Evolutionary conservation across 2,329 filamentous ascomycete genomes (phyloP).

Genomic region (Epichloe brachyelytri): DNA sequence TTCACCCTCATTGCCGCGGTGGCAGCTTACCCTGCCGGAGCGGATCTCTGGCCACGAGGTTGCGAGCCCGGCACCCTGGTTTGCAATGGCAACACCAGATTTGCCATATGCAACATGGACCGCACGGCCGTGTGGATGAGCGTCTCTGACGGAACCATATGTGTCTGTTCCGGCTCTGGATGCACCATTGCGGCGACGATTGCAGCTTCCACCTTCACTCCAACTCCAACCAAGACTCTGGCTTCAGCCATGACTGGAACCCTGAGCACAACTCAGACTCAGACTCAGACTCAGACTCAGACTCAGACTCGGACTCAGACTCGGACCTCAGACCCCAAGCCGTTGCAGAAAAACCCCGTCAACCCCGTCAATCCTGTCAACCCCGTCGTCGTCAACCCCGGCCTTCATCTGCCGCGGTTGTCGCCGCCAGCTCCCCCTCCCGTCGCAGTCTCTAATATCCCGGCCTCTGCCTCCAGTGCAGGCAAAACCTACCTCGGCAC

Average conservation of each 20-base stretch:
- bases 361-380: too few relatives aligned
- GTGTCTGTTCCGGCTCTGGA: background rate
- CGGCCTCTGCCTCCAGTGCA: background rate
- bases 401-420: background rate
- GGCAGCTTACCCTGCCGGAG: constrained; percentile 1
- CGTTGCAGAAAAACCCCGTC: background rate
- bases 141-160: background rate
- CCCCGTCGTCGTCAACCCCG: too few relatives aligned
- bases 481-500: background rate
- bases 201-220: background rate
- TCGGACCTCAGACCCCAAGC: background rate
- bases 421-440: background rate
- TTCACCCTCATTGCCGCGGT: background rate
- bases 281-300: background rate
- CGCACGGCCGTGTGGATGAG: background rate
- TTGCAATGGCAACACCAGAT: constrained; percentile 1
- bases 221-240: too few relatives aligned
- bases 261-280: background rate
- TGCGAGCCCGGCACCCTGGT: constrained; percentile 1
- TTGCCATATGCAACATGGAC: constrained; percentile 1
- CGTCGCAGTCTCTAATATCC: background rate
- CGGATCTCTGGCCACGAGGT: background rate
- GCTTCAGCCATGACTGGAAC: too few relatives aligned
- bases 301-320: background rate
- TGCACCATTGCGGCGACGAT: background rate